Evolutionary conservation across 2,329 filamentous ascomycete genomes (phyloP), one percentile per base, ranked within the genome.

Genomic region (Fusarium goolgardi): DNA sequence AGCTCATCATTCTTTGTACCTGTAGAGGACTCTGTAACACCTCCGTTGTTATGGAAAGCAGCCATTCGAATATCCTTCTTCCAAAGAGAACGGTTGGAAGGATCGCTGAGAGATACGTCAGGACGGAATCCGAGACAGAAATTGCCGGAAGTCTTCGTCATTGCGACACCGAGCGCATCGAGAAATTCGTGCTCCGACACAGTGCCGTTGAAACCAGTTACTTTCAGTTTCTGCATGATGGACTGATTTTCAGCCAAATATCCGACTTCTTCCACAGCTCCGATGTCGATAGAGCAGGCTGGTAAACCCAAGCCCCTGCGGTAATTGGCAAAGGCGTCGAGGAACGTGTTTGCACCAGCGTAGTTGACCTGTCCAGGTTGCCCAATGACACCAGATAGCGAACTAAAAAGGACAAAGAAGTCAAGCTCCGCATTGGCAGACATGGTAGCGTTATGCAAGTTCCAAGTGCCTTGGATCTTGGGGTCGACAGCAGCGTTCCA

Each of bases 11-110:
- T 53, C 0, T 29, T 25, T n/a, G 37, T 9, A 27, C 35, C n/a
- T 2, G 21, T 20, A 16, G 47, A 23, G 10, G 47, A 5, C 13
- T 15, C n/a, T 8, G n/a, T 10, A 4, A 23, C n/a, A 29, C 15
- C 23, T n/a, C 37, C 37, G 6, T 53, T 57, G 11, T 57, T 54
- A 6, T 57, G 55, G 10, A 43, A 57, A 2, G 25, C 55, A 12
- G 55, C 47, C 55, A 57, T 57, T 11, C 55, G 37, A 7, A 57
- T 43, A 5, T 57, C 55, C 10, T 57, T 57, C n/a, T 57, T 57
- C 54, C 54, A 57, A 4, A 35, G 21, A 13, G 55, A 57, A 2
- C 55, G 37, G 12, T 57, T 57, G 2, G 47, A 29, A 1, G 55
- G 37, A 16, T 54, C 47, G 11, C 29, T 35, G 5, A 57, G 39